Base-by-base conservation (phyloP, 2,329 filamentous ascomycete species). In the Verticillium klebahnii region DNA sequence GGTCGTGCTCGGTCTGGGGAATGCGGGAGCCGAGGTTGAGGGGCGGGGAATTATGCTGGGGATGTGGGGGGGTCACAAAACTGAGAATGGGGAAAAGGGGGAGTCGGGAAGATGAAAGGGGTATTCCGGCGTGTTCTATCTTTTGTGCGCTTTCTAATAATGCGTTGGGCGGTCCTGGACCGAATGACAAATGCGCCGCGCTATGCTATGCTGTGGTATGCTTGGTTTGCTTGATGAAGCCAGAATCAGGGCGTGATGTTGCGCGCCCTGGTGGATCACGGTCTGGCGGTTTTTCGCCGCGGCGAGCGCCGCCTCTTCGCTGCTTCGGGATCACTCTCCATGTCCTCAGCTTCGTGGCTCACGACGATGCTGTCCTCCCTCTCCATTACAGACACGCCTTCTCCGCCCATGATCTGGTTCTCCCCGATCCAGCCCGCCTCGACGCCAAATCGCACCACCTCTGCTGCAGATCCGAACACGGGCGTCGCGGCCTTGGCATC, bases 361-460 rank as follows among this genome's bases (percentile, higher is more conserved):
- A 72, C 57, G 37, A 79, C 75, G 64, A 79, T 79, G 66, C 77
- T 79, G 29, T 78, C 75, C 64, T 78, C 77, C 36, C 71, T 68
- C 57, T 77, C 74, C 11, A 61, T 31, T 12, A 77, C 39, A 39
- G 76, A 64, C 12, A 75, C 77, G 14, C 69, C 68, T 14, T 70
- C 72, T 2, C 67, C 66, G 4, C 76, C 81, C 29, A 77, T 70
- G 50, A 87, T 69, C 71, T 87, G 84, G 19, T 77, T 77, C 66
- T 82, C 78, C 1, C 75, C 77, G 55, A 87, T 73, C 85, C 85
- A 87, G 6, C 83, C 84, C 1, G 82, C 77, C 70, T 87, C 84
- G 12, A 85, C 76, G 3, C 82, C 82, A 67, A 85, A 87, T 58
- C 78, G 74, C 36, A 87, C 82, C 19, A 86, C 76, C 63, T 86